Evolutionary conservation across 495 filamentous ascomycete species (phyloP), one percentile per base, ranked within the genome.

Genomic region (Aspergillus asperescens): DNA sequence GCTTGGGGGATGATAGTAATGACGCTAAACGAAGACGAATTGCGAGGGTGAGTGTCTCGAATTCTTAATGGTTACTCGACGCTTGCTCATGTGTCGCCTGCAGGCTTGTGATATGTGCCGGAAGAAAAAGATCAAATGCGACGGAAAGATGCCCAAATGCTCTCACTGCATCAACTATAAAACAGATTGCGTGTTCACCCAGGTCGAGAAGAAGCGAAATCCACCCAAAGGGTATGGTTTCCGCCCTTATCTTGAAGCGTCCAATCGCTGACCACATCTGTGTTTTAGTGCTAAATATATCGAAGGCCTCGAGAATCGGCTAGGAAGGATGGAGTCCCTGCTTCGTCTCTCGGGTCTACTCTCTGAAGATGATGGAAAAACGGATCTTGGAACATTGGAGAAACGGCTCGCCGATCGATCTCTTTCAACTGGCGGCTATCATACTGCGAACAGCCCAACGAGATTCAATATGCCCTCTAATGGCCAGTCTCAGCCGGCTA

Each of bases 71-170:
- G 24, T 7, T 24, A 19, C 27, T 3, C 31, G 29, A 12, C 28
- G 28, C n/a, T n/a, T 27, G 7, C 24, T 31, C 15, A 4, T 25
- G 43, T 28, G 41, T 46, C 51, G 27, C 28, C 20, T 31, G 16
- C 66, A 92, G 88, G 93, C 93, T 44, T 98, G 93, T 76, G 93
- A 98, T 65, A 95, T 96, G 92, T 98, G 93, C 64, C 82, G 93
- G 56, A 96, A 96, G 74, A 98, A 97, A 77, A 98, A 98, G 80
- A 97, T 98, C 64, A 97, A 97, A 72, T 98, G 93, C 70, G 94
- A 98, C 64, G 93, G 93, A 45, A 95, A 94, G 70, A 83, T 93
- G 67, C 93, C 94, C 32, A 82, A 89, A 51, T 98, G 93, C 70
- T 90, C 89, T 13, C 94, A 98, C 69, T 98, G 93, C 66, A 85